These are phyloP conservation scores for Ceratocystiopsis sp. DNA, from an alignment of 2,329 filamentous ascomycete species.

Conservation along the genomic window DNA sequence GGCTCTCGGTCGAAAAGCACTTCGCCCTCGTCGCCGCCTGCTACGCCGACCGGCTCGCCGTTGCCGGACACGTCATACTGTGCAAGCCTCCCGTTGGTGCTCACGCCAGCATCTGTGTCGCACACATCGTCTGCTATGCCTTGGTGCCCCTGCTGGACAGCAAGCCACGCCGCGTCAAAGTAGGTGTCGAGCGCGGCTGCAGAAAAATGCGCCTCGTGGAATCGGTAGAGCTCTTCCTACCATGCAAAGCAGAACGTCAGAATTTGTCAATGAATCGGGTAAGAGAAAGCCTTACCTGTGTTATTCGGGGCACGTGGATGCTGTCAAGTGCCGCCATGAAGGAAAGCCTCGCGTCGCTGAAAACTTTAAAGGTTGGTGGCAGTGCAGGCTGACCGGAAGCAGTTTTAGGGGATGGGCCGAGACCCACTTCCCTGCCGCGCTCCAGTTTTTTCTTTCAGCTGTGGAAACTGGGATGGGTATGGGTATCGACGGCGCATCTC, in stretches of 20 bases:
- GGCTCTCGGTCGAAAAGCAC: not conserved
- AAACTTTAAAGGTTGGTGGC: too few species aligned
- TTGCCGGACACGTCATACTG: too few species aligned
- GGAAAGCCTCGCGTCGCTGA: too few species aligned
- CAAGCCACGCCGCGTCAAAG: slow-evolving; percentile 24
- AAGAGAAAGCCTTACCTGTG: slow-evolving; percentile 16
- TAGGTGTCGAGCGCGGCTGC: slow-evolving; percentile 21
- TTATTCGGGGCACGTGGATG: slow-evolving; percentile 17
- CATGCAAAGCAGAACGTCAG: not conserved
- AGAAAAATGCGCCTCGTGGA: slow-evolving; percentile 45
- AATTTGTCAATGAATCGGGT: slow-evolving; percentile 11
- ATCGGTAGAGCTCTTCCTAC: slow-evolving; percentile 38
- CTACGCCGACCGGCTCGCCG: too few species aligned
- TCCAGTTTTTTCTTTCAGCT: too few species aligned
- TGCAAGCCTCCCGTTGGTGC: too few species aligned
- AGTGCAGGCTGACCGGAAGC: too few species aligned
- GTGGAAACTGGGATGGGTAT: too few species aligned
- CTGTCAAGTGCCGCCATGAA: slow-evolving; percentile 1
- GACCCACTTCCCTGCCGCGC: too few species aligned
- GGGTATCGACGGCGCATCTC: too few species aligned
- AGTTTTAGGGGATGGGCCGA: too few species aligned
- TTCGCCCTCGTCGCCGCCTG: slow-evolving; percentile 36
- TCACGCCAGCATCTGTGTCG: slow-evolving; percentile 57
- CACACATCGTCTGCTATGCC: not conserved
- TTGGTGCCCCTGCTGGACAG: not conserved